Conservation (phyloP, 495 filamentous ascomycete species). For the Durotheca rogersii region DNA sequence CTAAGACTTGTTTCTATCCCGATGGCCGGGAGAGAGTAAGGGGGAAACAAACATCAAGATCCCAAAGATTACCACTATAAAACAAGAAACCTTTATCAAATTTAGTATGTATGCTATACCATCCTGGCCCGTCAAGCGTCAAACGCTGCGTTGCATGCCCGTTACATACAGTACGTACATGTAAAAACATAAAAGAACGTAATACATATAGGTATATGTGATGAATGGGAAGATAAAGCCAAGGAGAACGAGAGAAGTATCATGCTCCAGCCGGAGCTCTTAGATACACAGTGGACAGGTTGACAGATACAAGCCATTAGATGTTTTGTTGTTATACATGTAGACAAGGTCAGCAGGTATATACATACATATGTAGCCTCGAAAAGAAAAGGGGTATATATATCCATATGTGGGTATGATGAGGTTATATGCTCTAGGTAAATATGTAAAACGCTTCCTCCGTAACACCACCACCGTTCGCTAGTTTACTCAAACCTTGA, state of each 20-base stretch:
- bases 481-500: too few species aligned
- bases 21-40: too few species aligned
- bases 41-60: too few species aligned
- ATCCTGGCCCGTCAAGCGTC: constrained; percentile 23
- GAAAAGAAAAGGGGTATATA: constrained; percentile 14
- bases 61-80: too few species aligned
- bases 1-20: neutral
- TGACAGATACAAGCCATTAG: constrained; percentile 10
- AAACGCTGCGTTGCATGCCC: constrained; percentile 14
- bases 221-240: neutral
- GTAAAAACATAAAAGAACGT: constrained; percentile 4
- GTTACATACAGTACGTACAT: constrained; percentile 5
- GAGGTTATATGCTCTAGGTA: constrained; percentile 13
- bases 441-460: constrained; percentile 3
- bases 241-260: constrained; percentile 16
- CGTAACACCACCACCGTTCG: constrained; percentile 16
- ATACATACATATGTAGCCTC: too few species aligned
- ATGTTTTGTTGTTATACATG: constrained; percentile 5
- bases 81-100: constrained; percentile 1
- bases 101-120: constrained; percentile 1
- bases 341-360: constrained; percentile 1
- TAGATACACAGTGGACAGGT: too few species aligned
- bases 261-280: too few species aligned
- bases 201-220: constrained; percentile 1
- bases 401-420: neutral